Conservation (phyloP, 164 flowering plant species). For the Tetrastigma voinierianum region DNA sequence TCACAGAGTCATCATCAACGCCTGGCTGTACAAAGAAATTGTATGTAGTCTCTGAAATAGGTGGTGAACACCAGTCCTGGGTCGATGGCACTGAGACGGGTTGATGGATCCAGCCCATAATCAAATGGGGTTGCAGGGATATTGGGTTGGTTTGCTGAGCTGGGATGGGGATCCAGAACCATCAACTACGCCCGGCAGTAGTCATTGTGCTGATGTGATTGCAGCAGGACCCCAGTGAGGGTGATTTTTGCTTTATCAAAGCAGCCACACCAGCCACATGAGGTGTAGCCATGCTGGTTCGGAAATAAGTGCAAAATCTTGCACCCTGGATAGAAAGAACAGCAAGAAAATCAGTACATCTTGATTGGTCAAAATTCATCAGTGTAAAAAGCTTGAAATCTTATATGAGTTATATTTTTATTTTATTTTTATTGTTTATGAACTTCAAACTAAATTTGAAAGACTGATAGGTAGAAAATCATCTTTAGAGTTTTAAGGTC, state of each 20-base stretch:
- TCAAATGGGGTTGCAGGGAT: constrained; percentile 40
- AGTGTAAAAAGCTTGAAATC: background rate
- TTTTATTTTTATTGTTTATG: too few relatives aligned
- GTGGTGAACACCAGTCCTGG: constrained; percentile 49
- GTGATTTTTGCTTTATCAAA: constrained; percentile 54
- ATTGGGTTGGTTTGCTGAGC: constrained; percentile 37
- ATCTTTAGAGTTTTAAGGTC: too few relatives aligned
- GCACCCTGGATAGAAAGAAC: constrained; percentile 29
- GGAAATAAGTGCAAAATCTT: constrained; percentile 49
- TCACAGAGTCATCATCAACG: constrained; percentile 44
- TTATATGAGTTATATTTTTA: too few relatives aligned
- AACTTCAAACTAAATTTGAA: too few relatives aligned
- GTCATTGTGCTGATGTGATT: constrained; percentile 61
- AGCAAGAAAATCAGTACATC: background rate
- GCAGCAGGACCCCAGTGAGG: constrained; percentile 56
- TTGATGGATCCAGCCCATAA: constrained; percentile 37
- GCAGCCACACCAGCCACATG: constrained; percentile 66
- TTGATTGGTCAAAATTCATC: background rate
- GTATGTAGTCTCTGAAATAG: constrained; percentile 36
- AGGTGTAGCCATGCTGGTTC: constrained; percentile 71
- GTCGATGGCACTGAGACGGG: constrained; percentile 42
- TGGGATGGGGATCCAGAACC: constrained; percentile 35
- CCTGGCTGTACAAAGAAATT: constrained; percentile 64
- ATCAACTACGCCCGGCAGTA: constrained; percentile 38
- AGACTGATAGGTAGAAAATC: too few relatives aligned